Conservation (phyloP, 176 grass and related monocot genomes). For the Triticum dicoccoides region DNA sequence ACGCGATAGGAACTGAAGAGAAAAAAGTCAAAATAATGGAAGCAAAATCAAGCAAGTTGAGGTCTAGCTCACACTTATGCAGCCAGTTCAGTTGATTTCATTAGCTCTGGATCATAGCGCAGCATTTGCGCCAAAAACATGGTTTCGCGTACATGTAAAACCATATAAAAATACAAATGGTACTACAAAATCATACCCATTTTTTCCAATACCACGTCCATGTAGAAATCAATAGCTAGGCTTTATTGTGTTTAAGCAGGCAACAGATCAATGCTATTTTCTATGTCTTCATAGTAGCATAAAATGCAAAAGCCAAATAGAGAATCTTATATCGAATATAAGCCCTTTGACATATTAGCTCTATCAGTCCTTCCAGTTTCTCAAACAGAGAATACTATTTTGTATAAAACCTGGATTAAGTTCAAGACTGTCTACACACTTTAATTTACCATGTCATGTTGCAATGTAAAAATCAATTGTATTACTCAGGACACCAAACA, state of each 20-base stretch:
- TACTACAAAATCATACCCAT: not conserved
- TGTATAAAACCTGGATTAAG: not conserved
- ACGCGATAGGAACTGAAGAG: conserved; percentile 37
- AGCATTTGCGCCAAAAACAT: conserved; percentile 6
- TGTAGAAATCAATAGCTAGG: not conserved
- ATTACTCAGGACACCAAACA: not conserved
- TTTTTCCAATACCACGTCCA: not conserved
- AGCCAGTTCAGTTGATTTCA: not conserved
- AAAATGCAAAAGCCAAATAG: not conserved
- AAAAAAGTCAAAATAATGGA: not conserved
- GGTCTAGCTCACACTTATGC: not conserved
- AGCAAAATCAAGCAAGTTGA: conserved; percentile 15
- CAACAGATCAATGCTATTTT: not conserved
- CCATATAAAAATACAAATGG: not conserved
- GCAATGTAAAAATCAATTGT: not conserved
- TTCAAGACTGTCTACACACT: not conserved
- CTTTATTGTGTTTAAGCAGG: not conserved
- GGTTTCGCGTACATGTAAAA: not conserved
- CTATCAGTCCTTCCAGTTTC: not conserved
- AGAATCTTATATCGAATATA: not conserved
- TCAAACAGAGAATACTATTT: not conserved
- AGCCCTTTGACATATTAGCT: conserved; percentile 1
- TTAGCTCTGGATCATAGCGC: not conserved
- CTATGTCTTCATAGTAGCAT: not conserved
- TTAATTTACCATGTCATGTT: not conserved